Evolutionary conservation across 2,329 filamentous ascomycete species (phyloP), one percentile per base, ranked within the genome.

Genomic region (Fusarium tricinctum): DNA sequence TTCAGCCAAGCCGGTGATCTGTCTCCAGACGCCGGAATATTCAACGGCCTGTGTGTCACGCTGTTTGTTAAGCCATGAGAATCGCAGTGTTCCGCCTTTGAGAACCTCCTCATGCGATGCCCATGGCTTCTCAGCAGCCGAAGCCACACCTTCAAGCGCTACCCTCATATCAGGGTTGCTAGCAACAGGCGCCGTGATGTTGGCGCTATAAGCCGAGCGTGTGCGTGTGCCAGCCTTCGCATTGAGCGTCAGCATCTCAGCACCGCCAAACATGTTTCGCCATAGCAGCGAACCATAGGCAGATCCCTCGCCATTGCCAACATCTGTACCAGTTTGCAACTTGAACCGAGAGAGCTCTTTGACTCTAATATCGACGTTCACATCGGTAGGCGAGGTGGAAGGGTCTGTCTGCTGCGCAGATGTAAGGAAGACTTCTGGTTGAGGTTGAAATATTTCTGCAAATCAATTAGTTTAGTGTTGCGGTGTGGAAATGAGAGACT

Each of bases 261-360:
- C 96, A 39, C 96, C 96, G 51, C 96, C 96, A 77, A 99, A 93
- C 62, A 99, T 86, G 80, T 99, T 99, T 71, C 96, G 90, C 84
- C 94, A 90, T 51, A 95, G 85, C 44, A 94, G 86, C 71, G 96
- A 95, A 70, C 92, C 91, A 76, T 97, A 98, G 6, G 94, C 95
- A 9, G 94, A 97, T 35, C 95, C 96, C 80, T 99, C 96, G 22
- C 93, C 90, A 76, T 97, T 97, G 66, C 96, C 96, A 45, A 97
- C 86, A 77, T 98, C 95, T 10, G 96, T 98, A 62, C 96, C 96
- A 0, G 94, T 97, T 82, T 97, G 97, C 74, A 98, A 87, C 61
- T 94, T 89, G 75, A 98, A 88, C 39, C 92, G 90, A 32, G 92
- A 91, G 70, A 92, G 90, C 80, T 99, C 95, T 53, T 88, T 89